phyloP scores from a whole-genome alignment of 2,329 filamentous ascomycete species.

The Colletotrichum lini region DNA sequence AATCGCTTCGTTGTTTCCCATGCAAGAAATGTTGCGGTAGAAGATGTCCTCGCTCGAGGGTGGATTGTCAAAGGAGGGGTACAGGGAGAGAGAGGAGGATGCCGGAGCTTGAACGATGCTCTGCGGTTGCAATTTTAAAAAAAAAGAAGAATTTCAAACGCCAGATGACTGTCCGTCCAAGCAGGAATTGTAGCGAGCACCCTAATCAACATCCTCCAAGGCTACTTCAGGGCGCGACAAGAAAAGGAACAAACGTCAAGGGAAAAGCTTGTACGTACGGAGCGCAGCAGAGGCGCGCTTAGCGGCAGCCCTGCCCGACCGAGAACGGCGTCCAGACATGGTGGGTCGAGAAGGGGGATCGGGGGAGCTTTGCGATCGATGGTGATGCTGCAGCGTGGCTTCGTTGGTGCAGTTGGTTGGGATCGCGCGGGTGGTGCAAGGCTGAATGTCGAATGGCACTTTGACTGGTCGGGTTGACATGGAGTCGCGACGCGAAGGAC shows the following conservation, averaged over 20 bases:
- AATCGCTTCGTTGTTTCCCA: background rate
- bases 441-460: slow-evolving; percentile 32
- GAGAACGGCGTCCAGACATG: slow-evolving; percentile 45
- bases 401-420: slow-evolving; percentile 3
- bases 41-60: background rate
- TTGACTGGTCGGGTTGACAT: slow-evolving; percentile 15
- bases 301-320: slow-evolving; percentile 68
- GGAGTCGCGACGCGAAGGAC: slow-evolving; percentile 41
- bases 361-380: background rate
- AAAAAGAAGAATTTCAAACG: slow-evolving; percentile 21
- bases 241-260: background rate
- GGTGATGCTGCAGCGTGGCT: slow-evolving; percentile 1
- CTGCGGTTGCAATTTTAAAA: background rate
- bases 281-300: slow-evolving; percentile 68
- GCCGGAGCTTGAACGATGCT: background rate
- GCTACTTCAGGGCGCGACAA: background rate
- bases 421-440: slow-evolving; percentile 16
- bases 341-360: background rate
- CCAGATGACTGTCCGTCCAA: slow-evolving; percentile 44
- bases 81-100: background rate
- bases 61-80: slow-evolving; percentile 13
- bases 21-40: too few relatives aligned
- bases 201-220: background rate
- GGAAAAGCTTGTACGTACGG: slow-evolving; percentile 55
- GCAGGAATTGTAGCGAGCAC: slow-evolving; percentile 20